Evolutionary conservation across 495 filamentous ascomycete genomes (phyloP), one percentile per base, ranked within the genome.

Genomic region (Patellaria atrata): DNA sequence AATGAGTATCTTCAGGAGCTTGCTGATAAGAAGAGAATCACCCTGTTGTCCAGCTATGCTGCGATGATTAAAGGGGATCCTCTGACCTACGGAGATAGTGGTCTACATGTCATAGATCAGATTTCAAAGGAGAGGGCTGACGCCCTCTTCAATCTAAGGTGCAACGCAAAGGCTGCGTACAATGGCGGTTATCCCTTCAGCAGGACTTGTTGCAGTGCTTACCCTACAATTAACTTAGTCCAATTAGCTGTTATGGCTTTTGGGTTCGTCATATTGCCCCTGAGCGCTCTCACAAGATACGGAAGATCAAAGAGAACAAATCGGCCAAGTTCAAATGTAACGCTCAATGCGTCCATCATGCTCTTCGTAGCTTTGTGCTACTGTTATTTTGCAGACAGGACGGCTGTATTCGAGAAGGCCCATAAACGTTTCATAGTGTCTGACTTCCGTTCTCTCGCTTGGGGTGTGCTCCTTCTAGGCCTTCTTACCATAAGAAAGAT

Each of bases 321-420:
- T 27, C 8, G 10, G 16, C 6, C 18, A 16, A 5, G 30, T 4
- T 15, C 30, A n/a, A 21, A 23, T 18, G 40, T 42, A 37, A 37
- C 53, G n/a, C 48, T 48, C 22, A 48, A 45, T 4, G 33, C 32
- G 16, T 36, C 35, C 23, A 38, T 39, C 4, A 22, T 39, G 27
- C 40, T 73, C 29, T 44, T 54, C 6, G 33, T 62, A 4, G 53
- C 57, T 3, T 17, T 68, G 8, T 47, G 55, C 17, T 71, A 63
- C 44, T 75, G 65, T 47, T 73, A 60, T 50, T 56, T 63, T 17
- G 63, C 66, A 16, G 73, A 77, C 47, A 62, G 70, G 21, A 72
- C 67, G 11, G 59, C 61, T 24, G 35, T 66, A 1, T 64, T 75
- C 47, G 56, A 64, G 44, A 75, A 75, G 44, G 42, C 48, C n/a